These are phyloP conservation scores for Pulveroboletus sp. DNA, from an alignment of 768 basidiomycete genomes.

Conservation along the genomic window DNA sequence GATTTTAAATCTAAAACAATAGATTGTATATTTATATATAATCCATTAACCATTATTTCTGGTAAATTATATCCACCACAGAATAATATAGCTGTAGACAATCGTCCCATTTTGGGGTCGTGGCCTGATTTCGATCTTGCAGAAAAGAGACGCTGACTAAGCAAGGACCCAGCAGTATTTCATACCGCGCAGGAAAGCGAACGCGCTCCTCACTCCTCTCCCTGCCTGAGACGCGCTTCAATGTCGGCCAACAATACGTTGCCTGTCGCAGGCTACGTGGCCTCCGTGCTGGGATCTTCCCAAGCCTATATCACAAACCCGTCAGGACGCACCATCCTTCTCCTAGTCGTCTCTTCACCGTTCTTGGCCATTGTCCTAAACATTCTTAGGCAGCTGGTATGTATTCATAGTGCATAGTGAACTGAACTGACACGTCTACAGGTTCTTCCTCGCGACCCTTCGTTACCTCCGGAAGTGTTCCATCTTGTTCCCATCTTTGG, in stretches of 20 bases:
- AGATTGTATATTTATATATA: too few relatives aligned
- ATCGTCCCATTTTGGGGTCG: neutral
- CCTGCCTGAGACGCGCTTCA: constrained; percentile 1
- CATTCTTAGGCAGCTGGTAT: constrained; percentile 72
- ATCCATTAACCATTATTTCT: too few relatives aligned
- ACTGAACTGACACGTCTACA: constrained; percentile 27
- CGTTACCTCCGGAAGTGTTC: constrained; percentile 86
- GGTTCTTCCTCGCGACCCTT: constrained; percentile 64
- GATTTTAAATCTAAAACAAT: too few relatives aligned
- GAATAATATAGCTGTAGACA: too few relatives aligned
- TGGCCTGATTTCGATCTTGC: constrained; percentile 12
- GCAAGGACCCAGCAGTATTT: neutral
- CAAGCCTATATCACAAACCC: constrained; percentile 21
- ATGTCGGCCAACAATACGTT: constrained; percentile 25
- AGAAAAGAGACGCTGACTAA: constrained; percentile 23
- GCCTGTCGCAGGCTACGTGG: constrained; percentile 24
- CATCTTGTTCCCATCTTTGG: constrained; percentile 89
- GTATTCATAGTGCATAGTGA: constrained; percentile 16
- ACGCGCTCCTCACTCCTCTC: neutral
- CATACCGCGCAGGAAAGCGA: too few relatives aligned
- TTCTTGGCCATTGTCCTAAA: constrained; percentile 67
- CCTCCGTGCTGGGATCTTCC: constrained; percentile 12
- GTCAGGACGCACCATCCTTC: constrained; percentile 31
- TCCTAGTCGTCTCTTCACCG: constrained; percentile 58
- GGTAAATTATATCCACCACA: too few relatives aligned